These are phyloP conservation scores for Arabis alpina DNA, from an alignment of 345 rosid species.

Conservation along the genomic window DNA sequence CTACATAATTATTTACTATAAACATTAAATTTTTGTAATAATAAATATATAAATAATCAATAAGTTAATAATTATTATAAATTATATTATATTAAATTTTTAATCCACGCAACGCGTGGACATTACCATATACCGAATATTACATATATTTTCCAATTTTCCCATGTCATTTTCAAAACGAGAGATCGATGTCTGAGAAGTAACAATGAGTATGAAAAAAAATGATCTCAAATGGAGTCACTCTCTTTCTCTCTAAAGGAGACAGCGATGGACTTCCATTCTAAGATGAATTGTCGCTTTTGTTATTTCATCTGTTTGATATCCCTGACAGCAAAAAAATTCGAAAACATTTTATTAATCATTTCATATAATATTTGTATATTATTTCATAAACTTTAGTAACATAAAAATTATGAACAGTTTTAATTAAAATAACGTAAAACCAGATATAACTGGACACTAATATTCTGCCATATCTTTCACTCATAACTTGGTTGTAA, in stretches of 20 bases:
- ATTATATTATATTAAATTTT: too few relatives aligned
- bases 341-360: not conserved
- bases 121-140: not conserved
- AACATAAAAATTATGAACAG: too few relatives aligned
- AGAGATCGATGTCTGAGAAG: slow-evolving; percentile 31
- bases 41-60: too few relatives aligned
- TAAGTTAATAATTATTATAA: too few relatives aligned
- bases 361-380: not conserved
- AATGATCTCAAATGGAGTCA: slow-evolving; percentile 20
- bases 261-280: slow-evolving; percentile 38
- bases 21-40: too few relatives aligned
- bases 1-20: too few relatives aligned
- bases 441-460: not conserved
- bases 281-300: slow-evolving; percentile 30
- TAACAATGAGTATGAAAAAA: slow-evolving; percentile 26
- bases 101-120: too few relatives aligned
- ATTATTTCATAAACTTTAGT: not conserved
- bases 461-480: not conserved
- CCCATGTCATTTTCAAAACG: slow-evolving; percentile 28
- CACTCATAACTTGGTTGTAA: not conserved
- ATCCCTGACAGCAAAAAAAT: not conserved
- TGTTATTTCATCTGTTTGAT: slow-evolving; percentile 5
- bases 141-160: not conserved
- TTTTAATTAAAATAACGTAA: not conserved
- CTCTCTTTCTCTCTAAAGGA: slow-evolving; percentile 1